Conservation (phyloP, 306 rosid species). For the Prunus mira region DNA sequence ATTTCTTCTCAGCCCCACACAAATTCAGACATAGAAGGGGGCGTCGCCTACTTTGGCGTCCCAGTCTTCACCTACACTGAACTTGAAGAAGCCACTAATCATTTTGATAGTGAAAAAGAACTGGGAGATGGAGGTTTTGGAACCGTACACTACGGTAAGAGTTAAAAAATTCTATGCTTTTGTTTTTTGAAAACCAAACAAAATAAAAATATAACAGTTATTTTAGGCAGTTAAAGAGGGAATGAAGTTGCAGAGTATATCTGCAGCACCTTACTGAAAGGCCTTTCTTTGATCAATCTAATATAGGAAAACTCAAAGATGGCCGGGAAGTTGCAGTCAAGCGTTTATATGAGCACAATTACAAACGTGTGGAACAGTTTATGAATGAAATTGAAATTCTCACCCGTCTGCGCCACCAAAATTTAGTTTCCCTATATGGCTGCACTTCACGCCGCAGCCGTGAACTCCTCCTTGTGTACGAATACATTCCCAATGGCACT, state of each 20-base stretch:
- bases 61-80: constrained; percentile 49
- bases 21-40: constrained; percentile 30
- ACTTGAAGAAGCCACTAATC: constrained; percentile 58
- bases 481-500: constrained; percentile 70
- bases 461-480: constrained; percentile 69
- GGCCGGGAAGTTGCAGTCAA: constrained; percentile 88
- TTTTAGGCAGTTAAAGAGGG: not conserved
- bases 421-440: constrained; percentile 71
- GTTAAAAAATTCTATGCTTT: not conserved
- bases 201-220: not conserved
- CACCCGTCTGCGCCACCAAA: constrained; percentile 54
- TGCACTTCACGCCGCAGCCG: constrained; percentile 61
- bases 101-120: constrained; percentile 36
- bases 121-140: constrained; percentile 78
- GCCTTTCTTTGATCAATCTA: constrained; percentile 10
- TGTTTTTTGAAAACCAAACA: not conserved
- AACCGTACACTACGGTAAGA: constrained; percentile 56
- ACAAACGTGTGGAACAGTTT: constrained; percentile 52
- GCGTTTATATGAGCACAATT: constrained; percentile 55
- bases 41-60: constrained; percentile 34
- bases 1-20: constrained; percentile 13
- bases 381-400: constrained; percentile 61
- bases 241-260: not conserved
- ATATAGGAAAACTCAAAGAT: constrained; percentile 61
- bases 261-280: not conserved